Conservation (phyloP, 2,329 filamentous ascomycete species). For the Beauveria pseudobassiana region DNA sequence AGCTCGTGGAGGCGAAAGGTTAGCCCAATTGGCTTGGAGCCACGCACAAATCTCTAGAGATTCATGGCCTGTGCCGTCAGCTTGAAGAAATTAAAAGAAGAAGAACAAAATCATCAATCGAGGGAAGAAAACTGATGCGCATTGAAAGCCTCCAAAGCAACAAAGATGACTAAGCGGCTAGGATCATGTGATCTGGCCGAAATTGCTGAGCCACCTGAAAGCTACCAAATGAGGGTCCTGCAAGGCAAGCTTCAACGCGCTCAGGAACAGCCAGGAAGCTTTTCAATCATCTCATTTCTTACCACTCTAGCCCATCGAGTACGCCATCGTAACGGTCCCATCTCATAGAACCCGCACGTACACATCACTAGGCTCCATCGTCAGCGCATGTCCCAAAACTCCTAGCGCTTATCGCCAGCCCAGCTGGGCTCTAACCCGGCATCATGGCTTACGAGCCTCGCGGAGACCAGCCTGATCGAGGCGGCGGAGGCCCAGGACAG, state of each 20-base stretch:
- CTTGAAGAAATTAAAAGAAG: too few relatives aligned
- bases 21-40: too few relatives aligned
- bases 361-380: background rate
- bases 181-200: conserved; percentile 3
- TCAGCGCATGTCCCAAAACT: background rate
- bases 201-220: background rate
- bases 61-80: too few relatives aligned
- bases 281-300: background rate
- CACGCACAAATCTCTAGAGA: too few relatives aligned
- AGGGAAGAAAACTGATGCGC: too few relatives aligned
- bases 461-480: conserved; percentile 38
- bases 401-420: background rate
- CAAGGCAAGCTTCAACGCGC: background rate
- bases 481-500: conserved; percentile 31
- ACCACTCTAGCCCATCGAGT: background rate
- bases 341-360: background rate
- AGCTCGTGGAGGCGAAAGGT: too few relatives aligned
- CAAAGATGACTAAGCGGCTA: background rate
- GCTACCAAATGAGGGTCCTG: background rate
- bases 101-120: too few relatives aligned
- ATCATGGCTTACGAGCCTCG: conserved; percentile 49
- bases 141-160: too few relatives aligned
- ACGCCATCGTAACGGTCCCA: background rate
- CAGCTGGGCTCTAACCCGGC: conserved; percentile 10
- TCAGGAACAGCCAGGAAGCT: background rate